These are phyloP conservation scores for Dichotomocladium elegans DNA, from an alignment of 371 early-diverging fungal species.

Conservation along the genomic window DNA sequence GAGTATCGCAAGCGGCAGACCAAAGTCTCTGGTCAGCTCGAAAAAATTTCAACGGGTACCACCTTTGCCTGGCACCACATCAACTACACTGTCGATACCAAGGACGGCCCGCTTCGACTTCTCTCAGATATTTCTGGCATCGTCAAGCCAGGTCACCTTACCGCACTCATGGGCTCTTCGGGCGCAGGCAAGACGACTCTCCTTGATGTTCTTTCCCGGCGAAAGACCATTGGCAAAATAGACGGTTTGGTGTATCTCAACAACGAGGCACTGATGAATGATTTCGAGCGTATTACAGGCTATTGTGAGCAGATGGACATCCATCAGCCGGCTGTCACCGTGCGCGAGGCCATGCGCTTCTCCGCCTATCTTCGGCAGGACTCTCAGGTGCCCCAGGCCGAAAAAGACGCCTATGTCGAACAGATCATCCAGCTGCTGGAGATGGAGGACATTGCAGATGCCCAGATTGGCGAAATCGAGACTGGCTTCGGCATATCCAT, in stretches of 20 bases:
- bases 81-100: constrained; percentile 45
- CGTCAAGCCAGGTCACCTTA: constrained; percentile 63
- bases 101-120: constrained; percentile 39
- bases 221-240: constrained; percentile 70
- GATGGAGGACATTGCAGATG: constrained; percentile 51
- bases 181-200: constrained; percentile 86
- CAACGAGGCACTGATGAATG: constrained; percentile 28
- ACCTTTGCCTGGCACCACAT: constrained; percentile 46
- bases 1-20: constrained; percentile 7
- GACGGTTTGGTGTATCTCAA: constrained; percentile 62
- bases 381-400: constrained; percentile 38
- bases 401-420: constrained; percentile 59
- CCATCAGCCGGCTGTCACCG: constrained; percentile 50
- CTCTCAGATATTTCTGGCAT: constrained; percentile 42
- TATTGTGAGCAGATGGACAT: constrained; percentile 79
- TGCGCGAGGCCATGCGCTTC: constrained; percentile 65
- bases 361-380: constrained; percentile 64
- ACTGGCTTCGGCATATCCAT: constrained; percentile 44
- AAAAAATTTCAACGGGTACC: constrained; percentile 27
- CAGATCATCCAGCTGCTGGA: constrained; percentile 56
- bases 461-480: constrained; percentile 43
- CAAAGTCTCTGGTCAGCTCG: constrained; percentile 12
- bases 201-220: constrained; percentile 69
- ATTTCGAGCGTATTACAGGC: constrained; percentile 66
- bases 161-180: constrained; percentile 79